phyloP scores from a whole-genome alignment of 106 monocot genomes.

The Dendrobium huoshanense region DNA sequence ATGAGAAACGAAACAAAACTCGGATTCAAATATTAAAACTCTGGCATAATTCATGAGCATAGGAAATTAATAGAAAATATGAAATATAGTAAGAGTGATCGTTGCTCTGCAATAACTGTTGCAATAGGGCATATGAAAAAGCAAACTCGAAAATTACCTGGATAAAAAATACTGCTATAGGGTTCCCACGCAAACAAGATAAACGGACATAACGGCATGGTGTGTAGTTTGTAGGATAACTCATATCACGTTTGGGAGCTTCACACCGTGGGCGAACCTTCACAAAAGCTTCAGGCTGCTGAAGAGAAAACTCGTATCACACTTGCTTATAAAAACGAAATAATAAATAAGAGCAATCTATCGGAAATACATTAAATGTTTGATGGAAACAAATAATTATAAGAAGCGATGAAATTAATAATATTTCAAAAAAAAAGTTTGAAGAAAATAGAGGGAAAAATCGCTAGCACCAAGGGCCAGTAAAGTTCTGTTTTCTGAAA shows the following conservation, averaged over 20 bases:
- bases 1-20: neutral
- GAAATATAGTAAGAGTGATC: neutral
- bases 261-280: conserved; percentile 91
- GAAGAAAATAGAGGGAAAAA: neutral
- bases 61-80: neutral
- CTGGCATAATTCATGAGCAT: neutral
- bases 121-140: neutral
- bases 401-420: no score
- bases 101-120: neutral
- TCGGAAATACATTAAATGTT: neutral
- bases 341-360: neutral
- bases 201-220: conserved; percentile 92
- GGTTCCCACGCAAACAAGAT: conserved; percentile 94
- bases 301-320: neutral
- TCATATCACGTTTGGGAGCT: conserved; percentile 90
- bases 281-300: conserved; percentile 94
- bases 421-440: neutral
- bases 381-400: neutral
- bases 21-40: neutral
- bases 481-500: neutral
- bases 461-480: neutral
- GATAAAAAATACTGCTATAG: conserved; percentile 92
- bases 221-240: conserved; percentile 81
- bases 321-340: neutral
- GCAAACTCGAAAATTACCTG: conserved; percentile 49